Conservation (phyloP, 1,139 yeast species). For the Blastobotrys raffinosifermentans region DNA sequence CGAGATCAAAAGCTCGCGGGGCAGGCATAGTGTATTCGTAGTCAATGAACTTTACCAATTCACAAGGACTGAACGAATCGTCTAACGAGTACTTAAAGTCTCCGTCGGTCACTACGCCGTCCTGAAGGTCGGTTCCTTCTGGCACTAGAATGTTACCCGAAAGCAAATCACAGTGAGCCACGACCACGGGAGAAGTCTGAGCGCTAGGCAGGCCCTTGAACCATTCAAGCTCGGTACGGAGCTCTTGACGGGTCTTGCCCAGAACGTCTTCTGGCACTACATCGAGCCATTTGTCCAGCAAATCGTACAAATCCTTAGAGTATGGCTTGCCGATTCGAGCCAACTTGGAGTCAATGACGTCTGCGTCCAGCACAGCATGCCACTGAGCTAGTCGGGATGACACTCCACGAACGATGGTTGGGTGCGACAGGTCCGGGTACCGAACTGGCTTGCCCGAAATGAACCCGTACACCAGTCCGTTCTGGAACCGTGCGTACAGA, state of each 20-base stretch:
- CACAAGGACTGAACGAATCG: conserved; percentile 34
- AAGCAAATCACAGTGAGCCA: conserved; percentile 66
- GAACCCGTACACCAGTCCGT: conserved; percentile 70
- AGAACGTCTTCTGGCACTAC: conserved; percentile 44
- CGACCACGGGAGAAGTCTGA: conserved; percentile 39
- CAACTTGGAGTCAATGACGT: conserved; percentile 48
- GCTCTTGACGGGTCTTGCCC: conserved; percentile 19
- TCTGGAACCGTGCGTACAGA: conserved; percentile 60
- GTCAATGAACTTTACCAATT: conserved; percentile 56
- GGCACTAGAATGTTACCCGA: conserved; percentile 70
- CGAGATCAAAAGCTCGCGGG: conserved; percentile 75
- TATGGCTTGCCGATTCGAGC: conserved; percentile 8
- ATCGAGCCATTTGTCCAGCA: conserved; percentile 56
- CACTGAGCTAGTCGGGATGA: conserved; percentile 68
- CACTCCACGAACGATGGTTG: conserved; percentile 48
- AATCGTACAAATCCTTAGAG: conserved; percentile 48
- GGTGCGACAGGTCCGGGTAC: conserved; percentile 49
- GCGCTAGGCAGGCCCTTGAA: conserved; percentile 39
- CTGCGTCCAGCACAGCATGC: conserved; percentile 47
- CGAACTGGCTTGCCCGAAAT: conserved; percentile 59
- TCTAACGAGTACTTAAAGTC: neutral
- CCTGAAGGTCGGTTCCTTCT: conserved; percentile 26
- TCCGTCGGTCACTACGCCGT: conserved; percentile 5
- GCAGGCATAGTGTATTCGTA: conserved; percentile 79
- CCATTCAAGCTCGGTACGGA: conserved; percentile 57